Evolutionary conservation across 2,329 filamentous ascomycete species (phyloP).

Genomic region (Nakataea oryzae): DNA sequence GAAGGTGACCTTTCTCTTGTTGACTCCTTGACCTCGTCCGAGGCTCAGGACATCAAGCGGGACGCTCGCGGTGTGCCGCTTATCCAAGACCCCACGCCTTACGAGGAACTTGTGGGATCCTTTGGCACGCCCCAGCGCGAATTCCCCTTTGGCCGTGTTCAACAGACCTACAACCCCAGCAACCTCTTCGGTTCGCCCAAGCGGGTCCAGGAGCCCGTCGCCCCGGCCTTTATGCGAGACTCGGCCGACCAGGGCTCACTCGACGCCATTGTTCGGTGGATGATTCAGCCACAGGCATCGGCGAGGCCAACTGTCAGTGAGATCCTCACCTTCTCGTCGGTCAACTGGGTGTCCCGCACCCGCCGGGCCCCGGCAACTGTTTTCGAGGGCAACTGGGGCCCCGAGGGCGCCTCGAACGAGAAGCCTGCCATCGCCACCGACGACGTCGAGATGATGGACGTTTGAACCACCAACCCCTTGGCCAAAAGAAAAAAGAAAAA

Average conservation of each 20-base stretch:
- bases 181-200: conserved; percentile 35
- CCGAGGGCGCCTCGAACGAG: conserved; percentile 35
- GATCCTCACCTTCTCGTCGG: conserved; percentile 60
- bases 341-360: conserved; percentile 69
- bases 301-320: conserved; percentile 66
- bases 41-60: conserved; percentile 1
- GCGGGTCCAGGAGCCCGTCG: conserved; percentile 43
- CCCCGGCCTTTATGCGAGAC: conserved; percentile 86
- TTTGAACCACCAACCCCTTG: conserved; percentile 23
- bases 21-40: conserved; percentile 73
- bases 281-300: conserved; percentile 69
- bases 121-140: background rate
- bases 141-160: conserved; percentile 14
- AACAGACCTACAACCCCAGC: conserved; percentile 20
- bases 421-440: conserved; percentile 13
- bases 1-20: conserved; percentile 84
- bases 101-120: background rate
- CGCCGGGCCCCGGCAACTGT: conserved; percentile 85
- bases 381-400: conserved; percentile 93
- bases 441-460: conserved; percentile 52
- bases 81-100: conserved; percentile 1
- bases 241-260: conserved; percentile 61
- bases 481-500: conserved; percentile 5
- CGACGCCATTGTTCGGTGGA: conserved; percentile 75
- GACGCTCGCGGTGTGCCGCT: background rate